Base-by-base conservation (phyloP, 1,284 basidiomycete genomes). In the Sporisorium sorghi region DNA sequence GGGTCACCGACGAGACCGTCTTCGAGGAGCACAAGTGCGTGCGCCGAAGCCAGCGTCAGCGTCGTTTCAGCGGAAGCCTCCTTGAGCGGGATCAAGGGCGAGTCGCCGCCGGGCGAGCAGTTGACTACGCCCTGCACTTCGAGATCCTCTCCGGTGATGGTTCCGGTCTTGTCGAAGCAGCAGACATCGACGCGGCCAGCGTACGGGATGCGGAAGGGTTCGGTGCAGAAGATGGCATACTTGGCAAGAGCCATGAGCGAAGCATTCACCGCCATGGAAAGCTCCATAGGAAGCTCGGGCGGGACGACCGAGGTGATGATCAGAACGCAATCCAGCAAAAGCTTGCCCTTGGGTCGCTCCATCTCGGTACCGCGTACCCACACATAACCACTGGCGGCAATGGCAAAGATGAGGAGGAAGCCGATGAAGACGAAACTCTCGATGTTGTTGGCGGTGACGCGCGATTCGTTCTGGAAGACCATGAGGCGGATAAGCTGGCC, bases 1-100 rank as follows among this genome's bases (percentile, higher is more conserved):
- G 97, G 96, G 84, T 99, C 97, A 15, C 96, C 97, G 35, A 99
- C 95, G 37, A 97, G 88, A 5, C 94, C 96, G 81, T 88, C 88
- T 51, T 97, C 94, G 39, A 99, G 88, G 54, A 93, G 88, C 21
- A 99, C 96, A 4, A 99, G 88, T 0, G 97, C 95, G 82, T 99
- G 97, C 0, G 97, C 95, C 8, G 93, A 91, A 44, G 96, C 96
- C 14, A 99, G 89, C 60, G 93, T 93, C 0, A 93, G 87, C 3
- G 90, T 93, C 0, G 96, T 97, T 72, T 94, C 90, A 50, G 89
- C 88, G 2, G 88, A 87, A 9, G 91, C 89, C 55, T 92, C 89
- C 72, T 90, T 91, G 51, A 98, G 91, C 51, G 92, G 87, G 9
- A 94, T 88, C 23, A 99, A 89, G 1, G 73, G 73, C 23, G 70